Evolutionary conservation across 805 yeast genomes (phyloP).

Genomic region (Hanseniaspora lachancei): DNA sequence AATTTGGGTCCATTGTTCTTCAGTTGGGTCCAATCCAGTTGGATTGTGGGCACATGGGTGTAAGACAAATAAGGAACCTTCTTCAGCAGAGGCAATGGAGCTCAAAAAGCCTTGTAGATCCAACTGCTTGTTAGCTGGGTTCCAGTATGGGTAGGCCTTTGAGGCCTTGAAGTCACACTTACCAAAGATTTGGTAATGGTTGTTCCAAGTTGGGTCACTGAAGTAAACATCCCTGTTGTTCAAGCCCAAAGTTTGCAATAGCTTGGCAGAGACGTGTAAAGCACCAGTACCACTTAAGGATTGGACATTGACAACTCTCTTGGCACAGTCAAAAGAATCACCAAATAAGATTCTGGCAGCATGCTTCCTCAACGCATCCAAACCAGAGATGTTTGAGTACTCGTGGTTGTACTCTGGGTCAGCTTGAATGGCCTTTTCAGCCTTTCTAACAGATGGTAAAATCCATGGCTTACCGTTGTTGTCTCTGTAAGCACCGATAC

Average conservation of each 20-base stretch:
- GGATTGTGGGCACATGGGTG: slow-evolving; percentile 98
- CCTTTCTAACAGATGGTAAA: slow-evolving; percentile 57
- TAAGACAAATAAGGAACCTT: slow-evolving; percentile 65
- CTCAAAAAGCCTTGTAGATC: slow-evolving; percentile 55
- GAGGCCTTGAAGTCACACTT: slow-evolving; percentile 49
- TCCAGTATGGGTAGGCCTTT: slow-evolving; percentile 75
- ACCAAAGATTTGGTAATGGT: slow-evolving; percentile 74
- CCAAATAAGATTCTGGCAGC: slow-evolving; percentile 69
- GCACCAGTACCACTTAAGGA: slow-evolving; percentile 96
- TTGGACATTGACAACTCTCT: slow-evolving; percentile 70
- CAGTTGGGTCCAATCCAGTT: slow-evolving; percentile 87
- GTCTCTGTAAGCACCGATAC: slow-evolving; percentile 92
- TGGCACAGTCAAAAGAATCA: slow-evolving; percentile 38
- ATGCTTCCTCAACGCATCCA: slow-evolving; percentile 48
- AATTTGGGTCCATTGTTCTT: slow-evolving; percentile 65
- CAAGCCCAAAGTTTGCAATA: slow-evolving; percentile 18
- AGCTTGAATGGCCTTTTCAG: slow-evolving; percentile 50
- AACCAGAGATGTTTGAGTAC: slow-evolving; percentile 73
- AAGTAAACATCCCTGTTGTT: slow-evolving; percentile 43
- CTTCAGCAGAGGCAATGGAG: slow-evolving; percentile 52
- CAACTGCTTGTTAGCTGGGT: slow-evolving; percentile 52
- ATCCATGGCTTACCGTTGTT: slow-evolving; percentile 79
- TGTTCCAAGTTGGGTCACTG: slow-evolving; percentile 95
- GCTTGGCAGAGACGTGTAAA: slow-evolving; percentile 67
- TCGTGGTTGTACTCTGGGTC: slow-evolving; percentile 67